These are phyloP conservation scores for Domatiomyces globalis DNA, from an alignment of 2,329 filamentous ascomycete genomes.

Conservation along the genomic window DNA sequence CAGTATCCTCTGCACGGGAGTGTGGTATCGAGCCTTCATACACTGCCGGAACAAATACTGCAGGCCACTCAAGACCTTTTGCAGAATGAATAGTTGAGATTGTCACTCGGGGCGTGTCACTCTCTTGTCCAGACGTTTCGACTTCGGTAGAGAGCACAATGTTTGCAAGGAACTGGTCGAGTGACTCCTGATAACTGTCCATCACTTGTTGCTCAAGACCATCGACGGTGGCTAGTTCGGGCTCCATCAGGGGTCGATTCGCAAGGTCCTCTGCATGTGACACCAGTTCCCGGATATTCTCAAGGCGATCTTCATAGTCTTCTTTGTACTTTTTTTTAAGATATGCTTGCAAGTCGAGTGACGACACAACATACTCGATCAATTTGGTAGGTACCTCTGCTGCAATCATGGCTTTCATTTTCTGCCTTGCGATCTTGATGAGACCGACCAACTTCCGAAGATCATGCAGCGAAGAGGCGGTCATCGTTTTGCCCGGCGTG, in stretches of 20 bases:
- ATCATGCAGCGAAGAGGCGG: slow-evolving; percentile 41
- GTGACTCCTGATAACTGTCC: slow-evolving; percentile 43
- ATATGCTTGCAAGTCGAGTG: slow-evolving; percentile 60
- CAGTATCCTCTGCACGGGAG: slow-evolving; percentile 65
- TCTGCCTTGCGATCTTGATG: slow-evolving; percentile 43
- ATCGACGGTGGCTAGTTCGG: slow-evolving; percentile 52
- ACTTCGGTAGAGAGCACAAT: slow-evolving; percentile 72
- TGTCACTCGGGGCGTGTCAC: slow-evolving; percentile 49
- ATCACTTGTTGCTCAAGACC: slow-evolving; percentile 48
- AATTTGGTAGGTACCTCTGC: slow-evolving; percentile 30
- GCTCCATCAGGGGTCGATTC: slow-evolving; percentile 33
- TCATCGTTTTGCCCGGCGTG: slow-evolving; percentile 40
- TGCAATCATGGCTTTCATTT: slow-evolving; percentile 28
- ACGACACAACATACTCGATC: slow-evolving; percentile 45
- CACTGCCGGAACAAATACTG: slow-evolving; percentile 82
- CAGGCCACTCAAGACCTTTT: slow-evolving; percentile 91
- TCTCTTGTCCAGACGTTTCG: slow-evolving; percentile 45
- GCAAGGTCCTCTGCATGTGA: slow-evolving; percentile 60
- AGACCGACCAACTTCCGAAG: slow-evolving; percentile 46
- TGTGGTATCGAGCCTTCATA: slow-evolving; percentile 89
- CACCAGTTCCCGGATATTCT: slow-evolving; percentile 80
- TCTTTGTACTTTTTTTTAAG: slow-evolving; percentile 57
- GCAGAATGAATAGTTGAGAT: slow-evolving; percentile 94
- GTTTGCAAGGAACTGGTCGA: slow-evolving; percentile 77
- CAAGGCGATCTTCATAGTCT: slow-evolving; percentile 66